Base-by-base conservation (phyloP, 1,284 basidiomycete genomes). In the Mrakiaceae sp. region DNA sequence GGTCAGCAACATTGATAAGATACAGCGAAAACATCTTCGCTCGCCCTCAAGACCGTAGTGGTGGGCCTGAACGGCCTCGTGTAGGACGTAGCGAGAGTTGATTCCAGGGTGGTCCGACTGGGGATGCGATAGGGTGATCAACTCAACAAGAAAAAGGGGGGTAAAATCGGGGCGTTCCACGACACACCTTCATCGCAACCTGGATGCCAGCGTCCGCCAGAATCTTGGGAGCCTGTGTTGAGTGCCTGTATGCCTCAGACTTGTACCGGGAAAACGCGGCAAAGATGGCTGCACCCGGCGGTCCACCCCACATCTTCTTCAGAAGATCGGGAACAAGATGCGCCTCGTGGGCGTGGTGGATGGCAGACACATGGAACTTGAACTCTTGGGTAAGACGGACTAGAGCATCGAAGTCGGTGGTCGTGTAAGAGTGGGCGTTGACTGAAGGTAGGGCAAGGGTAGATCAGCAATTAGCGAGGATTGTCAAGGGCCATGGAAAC, bases 31-130 rank as follows among this genome's bases (percentile, higher is more conserved):
- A n/a, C 12, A 27, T 27, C 27, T 27, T 27, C 27, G 27, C 27
- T 42, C 39, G 14, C 56, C 65, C 10, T 67, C 66, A 8, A 81
- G 70, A 9, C 79, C 79, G 66, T 76, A 94, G 73, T 87, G 87
- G 71, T 91, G 85, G 1, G 87, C 90, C 73, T 93, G 89, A 64
- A 90, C 88, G 0, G 92, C 91, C 75, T 96, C 91, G 71, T 85
- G 85, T 2, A 92, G 73, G 9, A 96, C 77, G 71, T 85, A 84
- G 3, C 92, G 82, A 46, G 87, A 88, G 72, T 94, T 85, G 16
- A 91, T 71, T 4, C 81, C 85, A 0, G 84, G 81, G 69, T 87
- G 86, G 72, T 88, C 87, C 54, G 81, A 83, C 80, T 87, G 79
- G 71, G 76, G 74, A 59, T 44, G 40, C 64, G 64, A 46, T 27